A percentile compares a stretch with the other conserved stretches of the same genome.
Evolutionary conservation across 164 flowering plant species (phyloP).

Genomic region (Annona cherimola): DNA sequence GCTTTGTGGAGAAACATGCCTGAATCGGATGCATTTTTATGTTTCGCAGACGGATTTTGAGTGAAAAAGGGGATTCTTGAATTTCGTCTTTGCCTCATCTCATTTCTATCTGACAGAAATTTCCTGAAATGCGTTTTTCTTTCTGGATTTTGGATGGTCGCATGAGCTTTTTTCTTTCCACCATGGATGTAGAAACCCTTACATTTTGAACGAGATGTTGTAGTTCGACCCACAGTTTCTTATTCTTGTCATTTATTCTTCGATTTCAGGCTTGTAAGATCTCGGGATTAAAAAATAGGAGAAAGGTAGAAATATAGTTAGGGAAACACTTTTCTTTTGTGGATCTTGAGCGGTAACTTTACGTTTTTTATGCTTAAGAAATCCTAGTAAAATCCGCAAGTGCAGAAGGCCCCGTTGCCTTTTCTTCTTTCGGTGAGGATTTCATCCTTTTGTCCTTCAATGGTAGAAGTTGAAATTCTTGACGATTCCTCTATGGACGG

Average conservation of each 20-base stretch:
- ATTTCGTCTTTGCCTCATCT: neutral
- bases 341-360: neutral
- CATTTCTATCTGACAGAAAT: neutral
- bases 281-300: neutral
- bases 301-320: neutral
- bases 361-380: neutral
- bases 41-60: neutral
- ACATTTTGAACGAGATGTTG: neutral
- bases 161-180: too few species aligned
- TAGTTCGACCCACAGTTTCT: neutral
- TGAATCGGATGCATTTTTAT: neutral
- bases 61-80: neutral
- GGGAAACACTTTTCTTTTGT: neutral
- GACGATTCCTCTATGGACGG: constrained; percentile 5
- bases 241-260: neutral
- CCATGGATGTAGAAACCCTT: neutral
- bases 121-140: neutral
- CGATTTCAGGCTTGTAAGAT: neutral
- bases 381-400: neutral
- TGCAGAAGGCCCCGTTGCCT: neutral
- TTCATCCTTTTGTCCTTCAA: neutral
- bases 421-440: neutral
- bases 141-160: neutral
- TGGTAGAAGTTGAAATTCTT: constrained; percentile 6
- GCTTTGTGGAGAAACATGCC: neutral